Evolutionary conservation across 2,329 filamentous ascomycete genomes (phyloP), one percentile per base, ranked within the genome.

Genomic region (Chalara sp.): DNA sequence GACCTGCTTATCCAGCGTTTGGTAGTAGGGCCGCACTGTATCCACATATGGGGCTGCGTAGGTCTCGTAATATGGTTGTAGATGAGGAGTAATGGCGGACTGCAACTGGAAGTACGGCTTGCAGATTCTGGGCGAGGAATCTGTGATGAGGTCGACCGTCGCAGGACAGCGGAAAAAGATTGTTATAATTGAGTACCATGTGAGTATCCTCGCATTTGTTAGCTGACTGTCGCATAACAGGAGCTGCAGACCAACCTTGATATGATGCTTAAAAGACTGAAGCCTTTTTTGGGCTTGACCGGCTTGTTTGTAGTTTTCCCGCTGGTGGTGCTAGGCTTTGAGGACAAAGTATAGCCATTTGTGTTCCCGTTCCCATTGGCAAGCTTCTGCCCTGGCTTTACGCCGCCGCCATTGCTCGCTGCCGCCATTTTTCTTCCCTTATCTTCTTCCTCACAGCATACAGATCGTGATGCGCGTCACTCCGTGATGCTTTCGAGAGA

Each of bases 41-140:
- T 91, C 79, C 55, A 96, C 81, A 64, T 96, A 93, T 3, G 89
- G 88, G 5, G 85, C 86, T 29, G 88, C 85, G 63, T 96, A 95
- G 52, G 80, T 69, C 58, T 92, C 74, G 68, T 96, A 97, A 70
- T 95, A 95, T 3, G 91, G 92, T 60, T 84, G 76, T 32, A 95
- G 63, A 67, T 92, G 85, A 4, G 93, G 93, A 30, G 81, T 71
- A 53, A 91, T 72, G 51, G 71, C 63, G 21, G 76, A 69, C 76
- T 83, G 72, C 73, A 82, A 60, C 70, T 82, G 70, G 72, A 86
- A 77, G 76, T 96, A 96, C 7, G 87, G 84, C 63, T 84, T 84
- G 78, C 93, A 99, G 55, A 97, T 79, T 56, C 73, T 77, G 1
- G 91, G 87, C 1, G 89, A 87, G 32, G 76, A 70, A 30, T 86